Evolutionary conservation across 2,329 filamentous ascomycete genomes (phyloP), one percentile per base, ranked within the genome.

Genomic region (Mycocentrospora acerina): DNA sequence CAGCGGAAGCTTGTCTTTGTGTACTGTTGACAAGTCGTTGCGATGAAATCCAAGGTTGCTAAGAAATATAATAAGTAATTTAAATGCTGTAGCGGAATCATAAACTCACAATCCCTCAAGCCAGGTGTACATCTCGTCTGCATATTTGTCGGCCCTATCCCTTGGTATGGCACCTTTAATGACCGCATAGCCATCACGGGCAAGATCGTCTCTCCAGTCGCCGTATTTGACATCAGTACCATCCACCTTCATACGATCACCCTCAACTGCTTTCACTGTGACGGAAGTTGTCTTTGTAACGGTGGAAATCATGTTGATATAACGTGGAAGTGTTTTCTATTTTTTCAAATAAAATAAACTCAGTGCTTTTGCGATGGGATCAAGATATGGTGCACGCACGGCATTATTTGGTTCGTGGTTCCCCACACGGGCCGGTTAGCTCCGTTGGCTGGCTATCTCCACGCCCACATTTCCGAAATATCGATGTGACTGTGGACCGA

Each of bases 111-210:
- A 68, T 37, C 55, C 55, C 32, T 68, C 64, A 3, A 68, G 49
- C 59, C 60, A 55, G 14, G 26, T 43, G 29, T 46, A 51, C 48
- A 55, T 55, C 25, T 42, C 24, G 28, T 53, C 43, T 52, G 57
- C 59, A 46, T 72, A 72, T 7, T 51, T 44, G 7, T 61, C 44
- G 2, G 71, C 72, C 19, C 61, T 60, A 14, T 71, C 71, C 2
- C 45, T 52, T 1, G 72, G 69, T 29, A 76, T 67, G 1, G 71
- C 71, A 2, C 67, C 67, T 39, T 75, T 75, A 37, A 77, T 57
- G n/a, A 77, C 64, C 1, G 68, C 69, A 44, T 60, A 76, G 3
- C 73, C 73, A 37, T 76, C 60, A 11, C 63, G 53, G 4, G 50
- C 55, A 4, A 69, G 43, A 16, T 70, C 64, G 26, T 65, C 61